Percentiles rank a stretch among this genome's conserved stretches.
phyloP scores from a whole-genome alignment of 495 filamentous ascomycete genomes.

The Tuber melanosporum region DNA sequence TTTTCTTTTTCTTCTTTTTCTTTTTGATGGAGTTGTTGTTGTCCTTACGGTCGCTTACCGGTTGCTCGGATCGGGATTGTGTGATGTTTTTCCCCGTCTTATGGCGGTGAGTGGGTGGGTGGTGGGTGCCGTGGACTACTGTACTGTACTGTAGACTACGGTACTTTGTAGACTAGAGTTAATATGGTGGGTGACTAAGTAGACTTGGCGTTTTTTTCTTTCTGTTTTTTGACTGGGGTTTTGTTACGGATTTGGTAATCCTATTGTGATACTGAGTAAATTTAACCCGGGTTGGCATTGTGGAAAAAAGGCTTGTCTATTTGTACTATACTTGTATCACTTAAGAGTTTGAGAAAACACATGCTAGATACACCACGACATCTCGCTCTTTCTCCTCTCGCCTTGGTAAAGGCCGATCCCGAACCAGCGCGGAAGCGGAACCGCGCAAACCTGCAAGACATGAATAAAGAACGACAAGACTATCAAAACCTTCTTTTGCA shows the following conservation, averaged over 20 bases:
- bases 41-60: neutral
- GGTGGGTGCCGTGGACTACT: no score
- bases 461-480: slow-evolving; percentile 2
- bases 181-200: neutral
- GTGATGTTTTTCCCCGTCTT: neutral
- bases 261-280: neutral
- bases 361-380: neutral
- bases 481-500: slow-evolving; percentile 6
- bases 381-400: neutral
- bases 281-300: neutral
- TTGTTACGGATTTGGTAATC: neutral
- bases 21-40: neutral
- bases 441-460: neutral
- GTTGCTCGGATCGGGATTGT: neutral
- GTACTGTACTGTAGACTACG: no score
- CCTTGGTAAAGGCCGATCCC: neutral
- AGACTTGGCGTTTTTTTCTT: neutral
- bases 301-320: neutral
- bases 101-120: neutral
- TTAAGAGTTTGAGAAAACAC: neutral
- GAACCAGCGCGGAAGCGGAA: neutral
- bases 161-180: no score
- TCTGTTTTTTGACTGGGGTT: no score
- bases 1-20: no score
- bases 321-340: neutral